A percentile compares a stretch with the other conserved stretches of the same genome.
Evolutionary conservation across 2,329 filamentous ascomycete species (phyloP).

Genomic region (Sphaerulina musiva): DNA sequence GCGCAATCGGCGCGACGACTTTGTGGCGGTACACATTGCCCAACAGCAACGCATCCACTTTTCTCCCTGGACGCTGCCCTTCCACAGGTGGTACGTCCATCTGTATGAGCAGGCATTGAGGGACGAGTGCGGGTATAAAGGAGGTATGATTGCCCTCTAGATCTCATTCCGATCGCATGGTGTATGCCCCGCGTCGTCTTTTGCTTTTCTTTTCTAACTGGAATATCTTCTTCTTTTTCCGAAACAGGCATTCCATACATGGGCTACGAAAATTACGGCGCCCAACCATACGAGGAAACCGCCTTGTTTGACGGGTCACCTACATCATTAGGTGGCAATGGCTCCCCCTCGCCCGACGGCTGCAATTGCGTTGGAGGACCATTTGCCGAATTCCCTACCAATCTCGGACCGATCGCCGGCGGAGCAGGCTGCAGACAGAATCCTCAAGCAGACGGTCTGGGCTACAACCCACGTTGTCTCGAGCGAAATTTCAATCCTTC

Average conservation of each 20-base stretch:
- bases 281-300: conserved; percentile 37
- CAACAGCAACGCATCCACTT: conserved; percentile 20
- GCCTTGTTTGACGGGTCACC: conserved; percentile 52
- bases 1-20: conserved; percentile 27
- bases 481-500: conserved; percentile 12
- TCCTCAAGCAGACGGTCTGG: conserved; percentile 30
- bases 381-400: conserved; percentile 43
- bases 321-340: conserved; percentile 33
- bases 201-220: no score
- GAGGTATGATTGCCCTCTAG: not conserved
- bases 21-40: conserved; percentile 25
- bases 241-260: conserved; percentile 42
- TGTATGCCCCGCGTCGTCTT: no score
- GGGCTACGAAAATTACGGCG: conserved; percentile 46
- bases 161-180: no score
- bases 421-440: conserved; percentile 21
- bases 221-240: no score
- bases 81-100: conserved; percentile 40
- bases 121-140: conserved; percentile 32
- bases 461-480: conserved; percentile 34
- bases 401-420: conserved; percentile 44
- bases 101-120: conserved; percentile 39
- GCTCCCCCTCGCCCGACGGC: conserved; percentile 34
- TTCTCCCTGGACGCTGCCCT: conserved; percentile 31
- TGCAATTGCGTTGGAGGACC: conserved; percentile 51